Evolutionary conservation across 768 basidiomycete species (phyloP).

Genomic region (Collybia sordida): DNA sequence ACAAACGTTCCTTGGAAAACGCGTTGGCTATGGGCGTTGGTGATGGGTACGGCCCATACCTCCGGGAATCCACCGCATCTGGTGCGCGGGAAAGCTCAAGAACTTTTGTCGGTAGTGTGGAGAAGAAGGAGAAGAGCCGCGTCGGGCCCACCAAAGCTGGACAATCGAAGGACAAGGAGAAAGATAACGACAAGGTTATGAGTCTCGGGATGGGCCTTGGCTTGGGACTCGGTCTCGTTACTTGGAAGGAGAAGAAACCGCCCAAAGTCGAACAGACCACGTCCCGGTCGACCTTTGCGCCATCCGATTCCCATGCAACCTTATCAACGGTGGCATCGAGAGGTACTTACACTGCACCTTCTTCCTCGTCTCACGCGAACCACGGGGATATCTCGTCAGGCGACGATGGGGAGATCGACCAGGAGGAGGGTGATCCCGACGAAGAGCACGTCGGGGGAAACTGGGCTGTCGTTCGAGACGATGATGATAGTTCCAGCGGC

Average conservation of each 20-base stretch:
- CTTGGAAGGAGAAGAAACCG: not conserved
- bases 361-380: not conserved
- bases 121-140: constrained; percentile 15
- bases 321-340: not conserved
- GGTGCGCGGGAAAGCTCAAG: not conserved
- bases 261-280: not conserved
- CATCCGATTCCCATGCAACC: not conserved
- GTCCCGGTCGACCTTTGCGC: not conserved
- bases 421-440: constrained; percentile 6
- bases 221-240: not conserved
- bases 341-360: not conserved
- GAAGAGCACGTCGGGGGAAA: constrained; percentile 2
- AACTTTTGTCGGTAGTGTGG: not conserved
- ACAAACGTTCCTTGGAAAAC: not conserved
- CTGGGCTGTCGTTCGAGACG: not conserved
- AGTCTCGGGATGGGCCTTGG: not conserved
- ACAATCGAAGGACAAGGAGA: constrained; percentile 6
- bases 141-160: constrained; percentile 25
- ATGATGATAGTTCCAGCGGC: too few species aligned
- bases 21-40: too few species aligned
- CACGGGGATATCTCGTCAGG: not conserved
- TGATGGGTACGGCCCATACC: not conserved
- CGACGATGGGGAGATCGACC: constrained; percentile 2
- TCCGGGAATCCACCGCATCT: constrained; percentile 3
- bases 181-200: constrained; percentile 5